These are phyloP conservation scores for Asterella californica DNA, from an alignment of 225 moss, liverwort and hornwort genomes.

Conservation along the genomic window DNA sequence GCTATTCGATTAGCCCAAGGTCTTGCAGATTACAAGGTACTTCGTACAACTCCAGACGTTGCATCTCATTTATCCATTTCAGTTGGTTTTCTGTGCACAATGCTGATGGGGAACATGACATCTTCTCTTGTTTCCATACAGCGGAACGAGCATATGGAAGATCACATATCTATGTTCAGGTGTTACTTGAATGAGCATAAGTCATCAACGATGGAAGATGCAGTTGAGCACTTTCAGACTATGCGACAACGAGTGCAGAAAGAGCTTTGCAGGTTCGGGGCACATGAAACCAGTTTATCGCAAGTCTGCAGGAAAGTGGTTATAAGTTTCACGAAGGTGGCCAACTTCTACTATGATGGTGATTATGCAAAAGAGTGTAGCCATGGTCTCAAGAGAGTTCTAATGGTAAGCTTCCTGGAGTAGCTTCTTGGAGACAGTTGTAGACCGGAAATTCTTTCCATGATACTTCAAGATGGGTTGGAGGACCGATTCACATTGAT, in stretches of 20 bases:
- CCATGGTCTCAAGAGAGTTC: constrained; percentile 25
- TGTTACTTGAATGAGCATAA: constrained; percentile 14
- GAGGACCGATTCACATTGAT: background rate
- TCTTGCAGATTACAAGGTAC: constrained; percentile 28
- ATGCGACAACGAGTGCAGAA: constrained; percentile 27
- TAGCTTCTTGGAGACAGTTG: background rate
- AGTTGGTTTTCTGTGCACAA: background rate
- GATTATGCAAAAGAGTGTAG: constrained; percentile 25
- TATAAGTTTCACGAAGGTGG: constrained; percentile 35
- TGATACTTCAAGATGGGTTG: background rate
- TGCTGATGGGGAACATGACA: background rate
- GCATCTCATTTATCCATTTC: background rate
- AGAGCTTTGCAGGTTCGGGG: constrained; percentile 25
- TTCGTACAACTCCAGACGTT: background rate
- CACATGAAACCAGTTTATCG: constrained; percentile 23
- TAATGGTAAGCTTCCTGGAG: constrained; percentile 26
- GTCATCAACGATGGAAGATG: constrained; percentile 9
- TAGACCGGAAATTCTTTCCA: no score
- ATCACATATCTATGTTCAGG: constrained; percentile 16
- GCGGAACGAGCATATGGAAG: background rate
- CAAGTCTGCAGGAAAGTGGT: constrained; percentile 30
- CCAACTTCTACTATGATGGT: constrained; percentile 38
- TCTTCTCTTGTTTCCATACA: background rate
- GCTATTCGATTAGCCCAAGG: constrained; percentile 35
- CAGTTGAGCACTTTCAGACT: constrained; percentile 1